phyloP scores from a whole-genome alignment of 208 protist genomes.

The Borovskyia barvae region DNA sequence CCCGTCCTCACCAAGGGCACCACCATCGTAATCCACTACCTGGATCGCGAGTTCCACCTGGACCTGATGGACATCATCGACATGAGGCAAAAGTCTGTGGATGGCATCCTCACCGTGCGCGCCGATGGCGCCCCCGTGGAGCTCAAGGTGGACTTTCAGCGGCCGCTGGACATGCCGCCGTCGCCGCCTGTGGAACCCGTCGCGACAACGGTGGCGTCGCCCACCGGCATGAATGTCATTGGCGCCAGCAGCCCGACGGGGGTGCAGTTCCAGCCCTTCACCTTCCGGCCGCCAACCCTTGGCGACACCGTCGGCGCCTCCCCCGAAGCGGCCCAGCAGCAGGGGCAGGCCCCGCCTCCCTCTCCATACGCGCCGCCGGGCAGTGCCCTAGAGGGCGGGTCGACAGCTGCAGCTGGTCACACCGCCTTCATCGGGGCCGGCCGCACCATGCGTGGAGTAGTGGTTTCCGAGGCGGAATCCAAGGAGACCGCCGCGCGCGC shows the following conservation, averaged over 20 bases:
- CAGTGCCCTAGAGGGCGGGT: too few relatives aligned
- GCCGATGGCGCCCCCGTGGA: conserved; percentile 76
- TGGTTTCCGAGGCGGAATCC: background rate
- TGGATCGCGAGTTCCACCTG: conserved; percentile 83
- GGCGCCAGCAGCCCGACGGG: conserved; percentile 33
- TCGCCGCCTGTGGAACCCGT: conserved; percentile 40
- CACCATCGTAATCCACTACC: conserved; percentile 92
- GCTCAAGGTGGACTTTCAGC: conserved; percentile 94
- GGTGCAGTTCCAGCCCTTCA: conserved; percentile 63
- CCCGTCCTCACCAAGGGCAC: conserved; percentile 87
- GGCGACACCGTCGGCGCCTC: background rate
- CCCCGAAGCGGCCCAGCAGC: background rate
- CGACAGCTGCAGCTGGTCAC: background rate
- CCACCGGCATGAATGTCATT: conserved; percentile 54
- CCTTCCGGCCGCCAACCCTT: conserved; percentile 62
- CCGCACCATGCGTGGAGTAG: conserved; percentile 18
- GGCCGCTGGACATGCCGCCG: conserved; percentile 88
- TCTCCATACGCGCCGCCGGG: too few relatives aligned
- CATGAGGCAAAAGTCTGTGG: conserved; percentile 33
- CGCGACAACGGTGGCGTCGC: background rate
- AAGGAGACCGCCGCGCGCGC: conserved; percentile 10
- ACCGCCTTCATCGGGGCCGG: conserved; percentile 25
- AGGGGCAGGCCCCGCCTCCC: background rate
- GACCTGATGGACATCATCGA: conserved; percentile 84
- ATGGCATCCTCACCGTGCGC: conserved; percentile 92